Percentiles rank a stretch among this genome's conserved stretches.
Conservation (phyloP, 1,284 basidiomycete genomes). For the Sparassis latifolia region DNA sequence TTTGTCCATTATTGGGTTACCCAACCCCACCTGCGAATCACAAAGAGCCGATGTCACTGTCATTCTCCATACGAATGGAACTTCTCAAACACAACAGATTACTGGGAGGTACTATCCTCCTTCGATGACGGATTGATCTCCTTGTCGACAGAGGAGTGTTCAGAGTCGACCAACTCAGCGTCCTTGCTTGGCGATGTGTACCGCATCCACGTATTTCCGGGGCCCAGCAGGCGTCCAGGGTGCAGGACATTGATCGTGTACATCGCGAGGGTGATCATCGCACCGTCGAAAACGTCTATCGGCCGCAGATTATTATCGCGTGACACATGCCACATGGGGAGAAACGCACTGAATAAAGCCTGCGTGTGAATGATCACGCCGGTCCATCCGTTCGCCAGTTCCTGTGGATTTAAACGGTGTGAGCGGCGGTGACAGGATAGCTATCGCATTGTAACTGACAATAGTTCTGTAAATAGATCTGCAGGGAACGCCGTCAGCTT, state of each 20-base stretch:
- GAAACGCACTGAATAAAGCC: constrained; percentile 42
- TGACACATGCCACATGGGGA: background rate
- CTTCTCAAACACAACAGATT: no score
- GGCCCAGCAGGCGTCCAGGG: constrained; percentile 30
- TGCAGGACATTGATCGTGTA: constrained; percentile 50
- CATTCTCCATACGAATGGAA: no score
- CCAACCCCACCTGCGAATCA: no score
- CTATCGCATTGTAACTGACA: background rate
- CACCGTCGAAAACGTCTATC: constrained; percentile 51
- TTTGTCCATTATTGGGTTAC: no score
- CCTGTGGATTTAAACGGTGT: constrained; percentile 11
- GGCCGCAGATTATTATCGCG: background rate
- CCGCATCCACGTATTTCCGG: constrained; percentile 6
- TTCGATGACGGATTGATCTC: no score
- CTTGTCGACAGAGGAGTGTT: no score
- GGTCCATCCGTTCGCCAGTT: constrained; percentile 47
- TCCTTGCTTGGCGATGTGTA: no score
- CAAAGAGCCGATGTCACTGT: no score
- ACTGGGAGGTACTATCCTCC: no score
- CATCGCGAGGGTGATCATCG: constrained; percentile 52
- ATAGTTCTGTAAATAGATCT: constrained; percentile 44
- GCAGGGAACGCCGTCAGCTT: background rate
- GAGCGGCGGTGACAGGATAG: background rate
- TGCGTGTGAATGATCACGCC: constrained; percentile 48
- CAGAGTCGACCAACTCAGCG: no score